Base-by-base conservation (phyloP, 192 early-diverging fungal genomes). In the Kappamyces sp. region DNA sequence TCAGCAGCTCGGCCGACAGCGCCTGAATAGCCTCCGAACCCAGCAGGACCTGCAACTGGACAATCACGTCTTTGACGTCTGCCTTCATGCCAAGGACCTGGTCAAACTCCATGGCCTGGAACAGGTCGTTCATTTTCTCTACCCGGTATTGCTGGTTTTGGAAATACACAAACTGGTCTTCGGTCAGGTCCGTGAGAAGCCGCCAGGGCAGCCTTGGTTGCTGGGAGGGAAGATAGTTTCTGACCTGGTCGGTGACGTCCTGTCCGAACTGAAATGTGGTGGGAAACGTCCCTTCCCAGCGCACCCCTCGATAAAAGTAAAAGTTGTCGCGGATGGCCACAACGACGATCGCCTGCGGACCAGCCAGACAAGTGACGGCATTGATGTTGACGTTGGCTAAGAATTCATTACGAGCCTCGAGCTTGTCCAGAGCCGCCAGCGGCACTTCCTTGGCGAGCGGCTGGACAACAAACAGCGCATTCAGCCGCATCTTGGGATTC, bases 231-330 rank as follows among this genome's bases (percentile, higher is more conserved):
- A 22, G 22, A 22, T 22, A 22, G 22, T 22, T 22, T 22, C 22
- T 22, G 22, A 22, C 22, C 22, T 22, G 22, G 22, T 22, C 22
- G 22, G 22, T 47, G 8, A 8, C 11, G 34, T 59, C 57, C n/a
- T 22, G 11, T 12, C 60, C 60, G 30, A 63, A 62, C 5, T 29
- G 5, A 6, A 57, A 57, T 12, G 61, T 5, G 9, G 11, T n/a
- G 9, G 6, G 31, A 34, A 47, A 6, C 33, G 61, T 8, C 34
- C 60, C 60, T 6, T 12, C n/a, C 60, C 52, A 61, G 0, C 59
- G 11, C n/a, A 62, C 58, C 8, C 59, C 59, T 12, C 59, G 59
- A 39, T 60, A 60, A 39, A 60, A 60, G 22, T 59, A 60, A 60
- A 22, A 60, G n/a, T 60, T 60, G 7, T n/a, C 30, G 8, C 57